Conservation (phyloP, 306 rosid genomes). For the Ceratonia siliqua region DNA sequence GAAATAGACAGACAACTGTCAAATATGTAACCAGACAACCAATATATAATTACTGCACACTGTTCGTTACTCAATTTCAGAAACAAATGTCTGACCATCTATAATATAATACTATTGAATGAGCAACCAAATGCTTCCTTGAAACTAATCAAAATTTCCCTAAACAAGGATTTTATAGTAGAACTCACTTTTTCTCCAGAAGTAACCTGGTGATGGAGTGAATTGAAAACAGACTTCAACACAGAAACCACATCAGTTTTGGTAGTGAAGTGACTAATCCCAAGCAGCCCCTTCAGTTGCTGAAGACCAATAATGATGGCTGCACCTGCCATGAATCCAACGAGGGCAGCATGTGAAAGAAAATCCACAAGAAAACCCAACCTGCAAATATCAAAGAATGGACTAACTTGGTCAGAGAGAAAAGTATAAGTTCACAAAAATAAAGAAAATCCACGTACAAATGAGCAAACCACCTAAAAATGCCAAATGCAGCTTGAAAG, state of each 20-base stretch:
- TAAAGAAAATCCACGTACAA: slow-evolving; percentile 43
- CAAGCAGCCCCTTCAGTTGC: slow-evolving; percentile 76
- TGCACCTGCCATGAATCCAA: slow-evolving; percentile 95
- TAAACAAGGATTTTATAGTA: slow-evolving; percentile 3
- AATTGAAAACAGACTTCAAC: slow-evolving; percentile 53
- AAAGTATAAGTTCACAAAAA: slow-evolving; percentile 43
- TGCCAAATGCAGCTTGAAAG: slow-evolving; percentile 75
- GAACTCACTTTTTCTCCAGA: slow-evolving; percentile 43
- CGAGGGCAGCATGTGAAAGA: slow-evolving; percentile 87
- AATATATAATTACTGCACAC: not conserved
- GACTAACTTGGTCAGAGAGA: slow-evolving; percentile 48
- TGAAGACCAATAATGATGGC: slow-evolving; percentile 88
- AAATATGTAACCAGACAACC: not conserved
- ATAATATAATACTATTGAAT: not conserved
- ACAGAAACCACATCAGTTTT: slow-evolving; percentile 75
- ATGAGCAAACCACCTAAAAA: slow-evolving; percentile 53
- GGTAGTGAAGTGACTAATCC: slow-evolving; percentile 63
- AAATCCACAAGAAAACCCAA: slow-evolving; percentile 90
- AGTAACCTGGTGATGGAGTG: slow-evolving; percentile 40
- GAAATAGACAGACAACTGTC: not conserved
- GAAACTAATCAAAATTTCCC: not conserved
- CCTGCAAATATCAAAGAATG: slow-evolving; percentile 37
- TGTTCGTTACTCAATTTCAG: too few relatives aligned
- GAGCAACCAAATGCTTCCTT: not conserved
- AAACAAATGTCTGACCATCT: not conserved